Percentiles rank a stretch among this genome's conserved stretches.
Conservation (phyloP, 1,139 yeast genomes). For the Candida sanyaensis region DNA sequence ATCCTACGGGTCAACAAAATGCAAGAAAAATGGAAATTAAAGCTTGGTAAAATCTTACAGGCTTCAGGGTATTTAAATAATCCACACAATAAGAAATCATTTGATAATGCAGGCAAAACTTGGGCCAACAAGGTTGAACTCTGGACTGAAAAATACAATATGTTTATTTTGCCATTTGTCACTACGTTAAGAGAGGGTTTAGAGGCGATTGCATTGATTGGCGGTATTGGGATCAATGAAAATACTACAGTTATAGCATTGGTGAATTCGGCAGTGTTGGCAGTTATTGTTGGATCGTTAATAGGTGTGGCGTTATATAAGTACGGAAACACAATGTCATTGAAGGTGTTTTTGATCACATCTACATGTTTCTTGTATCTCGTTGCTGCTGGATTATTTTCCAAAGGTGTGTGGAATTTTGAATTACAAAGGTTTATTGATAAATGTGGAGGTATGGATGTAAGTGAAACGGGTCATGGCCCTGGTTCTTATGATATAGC, state of each 20-base stretch:
- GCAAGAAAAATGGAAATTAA: slow-evolving; percentile 85
- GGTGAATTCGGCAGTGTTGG: slow-evolving; percentile 30
- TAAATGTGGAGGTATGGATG: slow-evolving; percentile 46
- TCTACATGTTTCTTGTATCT: slow-evolving; percentile 46
- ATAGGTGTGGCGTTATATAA: slow-evolving; percentile 42
- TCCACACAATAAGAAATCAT: slow-evolving; percentile 16
- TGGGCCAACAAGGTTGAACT: slow-evolving; percentile 15
- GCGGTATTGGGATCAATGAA: slow-evolving; percentile 50
- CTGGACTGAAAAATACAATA: slow-evolving; percentile 37
- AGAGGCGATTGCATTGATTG: slow-evolving; percentile 50
- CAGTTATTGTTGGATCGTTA: slow-evolving; percentile 31
- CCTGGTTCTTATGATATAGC: slow-evolving; percentile 48
- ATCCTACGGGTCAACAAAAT: slow-evolving; percentile 48
- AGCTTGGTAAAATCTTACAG: slow-evolving; percentile 34
- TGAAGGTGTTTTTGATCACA: slow-evolving; percentile 40
- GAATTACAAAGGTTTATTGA: slow-evolving; percentile 44
- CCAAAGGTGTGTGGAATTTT: slow-evolving; percentile 49
- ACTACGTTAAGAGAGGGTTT: slow-evolving; percentile 50
- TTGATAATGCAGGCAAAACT: slow-evolving; percentile 4
- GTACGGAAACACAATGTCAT: slow-evolving; percentile 44
- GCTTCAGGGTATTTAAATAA: slow-evolving; percentile 5
- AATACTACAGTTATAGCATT: slow-evolving; percentile 37
- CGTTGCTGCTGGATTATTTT: slow-evolving; percentile 48
- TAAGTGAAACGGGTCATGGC: slow-evolving; percentile 50
- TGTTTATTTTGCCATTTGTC: slow-evolving; percentile 46